Evolutionary conservation across 164 flowering plant genomes (phyloP), one percentile per base, ranked within the genome.

Genomic region (Chimonanthus salicifolius): DNA sequence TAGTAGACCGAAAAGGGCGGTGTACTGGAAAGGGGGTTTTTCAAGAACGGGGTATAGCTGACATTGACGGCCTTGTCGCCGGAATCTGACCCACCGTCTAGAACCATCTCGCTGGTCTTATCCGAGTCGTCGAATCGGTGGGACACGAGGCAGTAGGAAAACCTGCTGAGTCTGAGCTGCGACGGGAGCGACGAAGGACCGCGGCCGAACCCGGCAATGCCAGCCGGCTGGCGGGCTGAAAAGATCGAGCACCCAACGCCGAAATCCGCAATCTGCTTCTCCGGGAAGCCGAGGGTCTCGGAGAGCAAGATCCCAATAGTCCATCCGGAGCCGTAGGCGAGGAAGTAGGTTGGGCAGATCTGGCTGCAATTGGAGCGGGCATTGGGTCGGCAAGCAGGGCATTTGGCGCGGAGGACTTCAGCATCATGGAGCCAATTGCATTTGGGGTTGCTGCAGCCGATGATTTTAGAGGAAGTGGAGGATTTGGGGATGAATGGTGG

Each of bases 121-220:
- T 81, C 48, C 47, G 75, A 47, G 77, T 87, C 90, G 76, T 93
- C 95, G 74, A 84, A 88, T 5, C 75, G 75, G 79, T 80, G 94
- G n/a, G 98, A 89, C 0, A 86, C 76, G 3, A 90, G 79, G 60
- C 98, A 92, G 82, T 83, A 85, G 6, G 88, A 83, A 79, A 89
- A 89, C 15, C 78, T 82, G 68, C 58, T 79, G 20, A 85, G 75
- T 5, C 81, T 81, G 20, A 89, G 80, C 71, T 89, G 93, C 46
- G 74, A 71, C 11, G 91, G 90, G 18, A 89, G 60, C 5, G 93
- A 89, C 4, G 84, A 10, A 7, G 64, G 68, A 13, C 90, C 88
- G 4, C 93, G 86, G 33, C 90, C 93, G 71, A 89, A 85, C 9
- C 93, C 93, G 47, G 83, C 87, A 21, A 89, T 82, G 18, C 93